These are phyloP conservation scores for Cyberlindnera japonica DNA, from an alignment of 805 yeast genomes.

Conservation along the genomic window DNA sequence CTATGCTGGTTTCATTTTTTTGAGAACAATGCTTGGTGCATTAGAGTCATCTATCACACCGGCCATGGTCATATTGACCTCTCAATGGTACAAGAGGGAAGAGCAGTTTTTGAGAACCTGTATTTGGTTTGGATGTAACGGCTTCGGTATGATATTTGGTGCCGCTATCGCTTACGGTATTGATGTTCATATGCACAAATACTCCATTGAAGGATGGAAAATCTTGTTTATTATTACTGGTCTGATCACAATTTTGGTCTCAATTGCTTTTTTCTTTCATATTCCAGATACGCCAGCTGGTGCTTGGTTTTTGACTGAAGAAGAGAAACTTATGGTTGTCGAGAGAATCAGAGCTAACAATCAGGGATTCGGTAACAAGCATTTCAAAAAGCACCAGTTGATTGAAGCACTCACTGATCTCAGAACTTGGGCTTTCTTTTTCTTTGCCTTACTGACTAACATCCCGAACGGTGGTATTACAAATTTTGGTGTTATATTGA, in stretches of 20 bases:
- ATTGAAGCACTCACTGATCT: slow-evolving; percentile 46
- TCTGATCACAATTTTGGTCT: slow-evolving; percentile 47
- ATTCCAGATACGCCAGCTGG: slow-evolving; percentile 52
- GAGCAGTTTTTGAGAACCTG: slow-evolving; percentile 40
- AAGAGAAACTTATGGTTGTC: slow-evolving; percentile 43
- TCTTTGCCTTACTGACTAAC: slow-evolving; percentile 36
- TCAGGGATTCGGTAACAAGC: slow-evolving; percentile 53
- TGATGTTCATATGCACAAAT: slow-evolving; percentile 33
- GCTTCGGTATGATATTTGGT: slow-evolving; percentile 44
- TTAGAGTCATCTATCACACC: slow-evolving; percentile 53
- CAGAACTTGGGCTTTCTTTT: slow-evolving; percentile 44
- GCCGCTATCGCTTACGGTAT: slow-evolving; percentile 55
- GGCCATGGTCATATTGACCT: slow-evolving; percentile 48
- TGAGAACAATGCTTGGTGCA: slow-evolving; percentile 46
- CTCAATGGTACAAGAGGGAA: slow-evolving; percentile 50
- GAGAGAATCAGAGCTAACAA: slow-evolving; percentile 49
- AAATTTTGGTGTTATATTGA: slow-evolving; percentile 11
- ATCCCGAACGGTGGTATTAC: slow-evolving; percentile 48
- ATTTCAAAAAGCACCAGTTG: slow-evolving; percentile 51
- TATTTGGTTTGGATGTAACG: slow-evolving; percentile 41
- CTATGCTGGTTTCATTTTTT: slow-evolving; percentile 35
- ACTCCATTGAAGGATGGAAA: slow-evolving; percentile 53
- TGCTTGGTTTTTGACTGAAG: slow-evolving; percentile 42
- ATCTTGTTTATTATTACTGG: slow-evolving; percentile 57
- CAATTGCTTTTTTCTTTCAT: slow-evolving; percentile 42